A percentile compares a stretch with the other conserved stretches of the same genome.
These are phyloP conservation scores for Chaetomiaceae sp. DNA, from an alignment of 2,329 filamentous ascomycete species.

Conservation along the genomic window DNA sequence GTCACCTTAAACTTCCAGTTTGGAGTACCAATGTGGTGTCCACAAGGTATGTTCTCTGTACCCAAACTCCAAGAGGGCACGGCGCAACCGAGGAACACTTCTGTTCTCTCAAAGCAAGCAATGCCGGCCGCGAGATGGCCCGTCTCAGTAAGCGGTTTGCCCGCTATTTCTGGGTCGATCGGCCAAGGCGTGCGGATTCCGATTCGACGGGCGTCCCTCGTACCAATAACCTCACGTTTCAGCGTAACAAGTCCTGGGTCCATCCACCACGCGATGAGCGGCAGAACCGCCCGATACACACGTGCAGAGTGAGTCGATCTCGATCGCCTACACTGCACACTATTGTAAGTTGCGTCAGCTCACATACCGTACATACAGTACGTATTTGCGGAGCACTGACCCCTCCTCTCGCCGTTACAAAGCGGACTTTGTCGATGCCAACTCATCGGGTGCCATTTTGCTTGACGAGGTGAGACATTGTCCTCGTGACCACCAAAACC, in stretches of 20 bases:
- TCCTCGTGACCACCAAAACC: not conserved
- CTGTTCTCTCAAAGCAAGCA: too few relatives aligned
- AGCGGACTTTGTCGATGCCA: not conserved
- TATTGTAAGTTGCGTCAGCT: too few relatives aligned
- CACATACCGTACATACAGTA: too few relatives aligned
- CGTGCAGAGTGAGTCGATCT: not conserved
- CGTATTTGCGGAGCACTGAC: not conserved
- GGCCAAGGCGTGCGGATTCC: not conserved
- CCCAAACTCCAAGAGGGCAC: too few relatives aligned
- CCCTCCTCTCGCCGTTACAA: not conserved
- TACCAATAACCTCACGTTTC: not conserved
- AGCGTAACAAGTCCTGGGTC: not conserved
- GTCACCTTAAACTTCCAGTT: too few relatives aligned
- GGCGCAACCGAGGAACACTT: too few relatives aligned
- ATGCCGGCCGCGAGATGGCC: too few relatives aligned
- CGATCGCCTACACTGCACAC: not conserved
- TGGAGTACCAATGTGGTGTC: too few relatives aligned
- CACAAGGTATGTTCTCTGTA: too few relatives aligned
- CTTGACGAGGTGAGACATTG: not conserved
- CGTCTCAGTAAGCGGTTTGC: not conserved
- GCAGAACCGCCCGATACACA: not conserved
- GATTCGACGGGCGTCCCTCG: not conserved
- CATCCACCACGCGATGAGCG: not conserved
- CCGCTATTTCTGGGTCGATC: conserved; percentile 1
- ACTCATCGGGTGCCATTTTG: not conserved